phyloP scores from a whole-genome alignment of 129 eudicot species.

The Cynara cardunculus region DNA sequence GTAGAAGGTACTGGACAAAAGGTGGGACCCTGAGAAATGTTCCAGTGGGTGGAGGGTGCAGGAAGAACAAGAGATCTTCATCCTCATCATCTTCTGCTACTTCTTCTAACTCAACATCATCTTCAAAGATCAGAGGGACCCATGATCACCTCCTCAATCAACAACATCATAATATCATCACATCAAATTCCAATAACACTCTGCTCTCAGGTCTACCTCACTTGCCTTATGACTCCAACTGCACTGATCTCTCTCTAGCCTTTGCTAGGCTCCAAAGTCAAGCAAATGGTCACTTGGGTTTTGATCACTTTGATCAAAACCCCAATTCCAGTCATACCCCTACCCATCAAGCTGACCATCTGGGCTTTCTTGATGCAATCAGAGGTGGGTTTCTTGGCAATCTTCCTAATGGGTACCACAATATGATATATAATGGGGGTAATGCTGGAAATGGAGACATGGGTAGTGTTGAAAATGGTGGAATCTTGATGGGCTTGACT shows the following conservation, averaged over 20 bases:
- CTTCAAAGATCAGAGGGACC: constrained; percentile 20
- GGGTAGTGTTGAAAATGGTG: constrained; percentile 26
- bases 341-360: not conserved
- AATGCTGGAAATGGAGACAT: not conserved
- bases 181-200: constrained; percentile 2
- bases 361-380: constrained; percentile 33
- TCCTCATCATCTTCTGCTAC: constrained; percentile 24
- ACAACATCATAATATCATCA: constrained; percentile 11
- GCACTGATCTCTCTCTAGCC: constrained; percentile 45
- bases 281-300: constrained; percentile 22
- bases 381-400: constrained; percentile 31
- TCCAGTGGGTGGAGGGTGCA: constrained; percentile 51
- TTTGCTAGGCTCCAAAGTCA: constrained; percentile 45
- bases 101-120: constrained; percentile 18
- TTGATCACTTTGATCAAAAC: constrained; percentile 22
- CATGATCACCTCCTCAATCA: constrained; percentile 26
- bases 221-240: constrained; percentile 37
- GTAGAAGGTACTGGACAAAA: constrained; percentile 51
- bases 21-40: constrained; percentile 51
- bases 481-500: constrained; percentile 1
- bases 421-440: constrained; percentile 24
- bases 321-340: not conserved
- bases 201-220: not conserved
- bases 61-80: constrained; percentile 41
- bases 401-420: constrained; percentile 17